Base-by-base conservation (phyloP, 2,329 filamentous ascomycete species). In the Fusarium vanettenii region DNA sequence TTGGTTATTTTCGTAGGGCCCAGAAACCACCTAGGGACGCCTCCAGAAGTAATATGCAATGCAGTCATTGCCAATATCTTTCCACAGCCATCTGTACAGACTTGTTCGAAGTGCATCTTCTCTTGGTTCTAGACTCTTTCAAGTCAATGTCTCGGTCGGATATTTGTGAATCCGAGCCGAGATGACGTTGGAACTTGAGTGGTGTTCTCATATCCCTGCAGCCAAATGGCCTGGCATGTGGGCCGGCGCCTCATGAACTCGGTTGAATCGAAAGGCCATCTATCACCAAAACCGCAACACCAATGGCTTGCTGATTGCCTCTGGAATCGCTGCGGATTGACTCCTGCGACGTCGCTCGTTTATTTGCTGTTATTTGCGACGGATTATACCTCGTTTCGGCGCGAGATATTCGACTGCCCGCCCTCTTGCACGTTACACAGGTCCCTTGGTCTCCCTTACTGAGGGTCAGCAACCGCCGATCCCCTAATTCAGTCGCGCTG, bases 151-250 rank as follows among this genome's bases (percentile, higher is more conserved):
- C 35, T 50, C 20, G 59, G 25, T 43, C 77, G 78, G 77, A 76
- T 69, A 68, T 72, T 78, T 43, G 59, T 76, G 59, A 29, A 48
- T 60, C 78, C 77, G 77, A n/a, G 67, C 77, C 77, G 77, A 79
- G 66, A 76, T 72, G 73, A 76, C 76, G 76, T 76, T 78, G 37
- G 65, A 67, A 62, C 52, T 64, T 69, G 56, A 62, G 55, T 60
- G 48, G 56, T 65, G 50, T 56, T 62, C 52, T 73, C n/a, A 35
- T 27, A 72, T 66, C 75, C 73, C 76, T 78, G 74, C 59, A 70
- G 43, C 56, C 20, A 39, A 57, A 75, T 61, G 55, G 60, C 59
- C 61, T 62, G 62, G 61, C 60, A 71, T 70, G 77, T 78, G 77
- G 77, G 67, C 70, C 76, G 69, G 56, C 66, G 37, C 57, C 72